Conservation (phyloP, 2,329 filamentous ascomycete genomes). For the Scedosporium boydii region DNA sequence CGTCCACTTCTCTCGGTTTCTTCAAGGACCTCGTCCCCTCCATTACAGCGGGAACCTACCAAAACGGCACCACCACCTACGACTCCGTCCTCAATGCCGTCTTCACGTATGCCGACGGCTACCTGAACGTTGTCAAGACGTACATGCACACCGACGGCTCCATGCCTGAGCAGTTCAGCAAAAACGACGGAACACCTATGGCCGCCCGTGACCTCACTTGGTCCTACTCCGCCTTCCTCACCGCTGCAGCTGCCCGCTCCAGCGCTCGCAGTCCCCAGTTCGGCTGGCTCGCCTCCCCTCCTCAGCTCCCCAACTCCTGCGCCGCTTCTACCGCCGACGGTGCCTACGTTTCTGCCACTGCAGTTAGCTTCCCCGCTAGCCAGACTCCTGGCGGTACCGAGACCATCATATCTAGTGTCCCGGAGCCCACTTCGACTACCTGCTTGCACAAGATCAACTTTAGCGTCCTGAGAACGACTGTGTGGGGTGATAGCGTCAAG, state of each 20-base stretch:
- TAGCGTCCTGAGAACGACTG: conserved; percentile 45
- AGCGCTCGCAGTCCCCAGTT: conserved; percentile 44
- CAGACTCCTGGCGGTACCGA: conserved; percentile 4
- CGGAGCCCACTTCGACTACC: conserved; percentile 2
- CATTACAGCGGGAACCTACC: conserved; percentile 53
- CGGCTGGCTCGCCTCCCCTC: conserved; percentile 36
- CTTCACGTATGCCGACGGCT: conserved; percentile 49
- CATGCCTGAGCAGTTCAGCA: conserved; percentile 58
- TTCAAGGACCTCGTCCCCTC: conserved; percentile 57
- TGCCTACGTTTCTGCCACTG: conserved; percentile 36
- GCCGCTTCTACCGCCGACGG: conserved; percentile 34
- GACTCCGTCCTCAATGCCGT: conserved; percentile 46
- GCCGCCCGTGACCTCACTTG: conserved; percentile 62
- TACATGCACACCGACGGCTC: conserved; percentile 56
- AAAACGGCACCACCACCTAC: conserved; percentile 36
- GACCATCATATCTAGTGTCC: background rate
- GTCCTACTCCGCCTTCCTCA: conserved; percentile 64
- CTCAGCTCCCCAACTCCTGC: conserved; percentile 40
- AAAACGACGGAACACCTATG: conserved; percentile 39
- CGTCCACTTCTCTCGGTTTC: conserved; percentile 56
- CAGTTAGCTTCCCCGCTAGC: conserved; percentile 31
- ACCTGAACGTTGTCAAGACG: conserved; percentile 49
- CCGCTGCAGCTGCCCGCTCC: conserved; percentile 47
- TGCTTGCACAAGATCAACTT: conserved; percentile 42
- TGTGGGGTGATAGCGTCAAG: conserved; percentile 55